Evolutionary conservation across 2,329 filamentous ascomycete species (phyloP).

Genomic region (Neonectria faginata): DNA sequence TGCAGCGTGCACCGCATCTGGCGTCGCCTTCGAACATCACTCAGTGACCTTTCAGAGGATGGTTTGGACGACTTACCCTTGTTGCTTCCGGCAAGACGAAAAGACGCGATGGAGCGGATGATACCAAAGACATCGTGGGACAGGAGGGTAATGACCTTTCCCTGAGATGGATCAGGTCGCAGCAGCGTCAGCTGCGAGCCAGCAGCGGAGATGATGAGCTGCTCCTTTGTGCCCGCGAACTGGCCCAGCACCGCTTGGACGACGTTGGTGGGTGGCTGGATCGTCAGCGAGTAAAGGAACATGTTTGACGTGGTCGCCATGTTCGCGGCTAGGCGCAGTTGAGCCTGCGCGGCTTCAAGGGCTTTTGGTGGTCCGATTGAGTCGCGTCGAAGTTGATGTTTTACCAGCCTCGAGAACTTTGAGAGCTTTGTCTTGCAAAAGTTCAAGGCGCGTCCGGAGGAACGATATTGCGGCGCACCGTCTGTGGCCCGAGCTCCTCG

Average conservation of each 20-base stretch:
- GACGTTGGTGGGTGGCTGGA: conserved; percentile 90
- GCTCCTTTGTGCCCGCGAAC: conserved; percentile 95
- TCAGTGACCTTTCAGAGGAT: conserved; percentile 69
- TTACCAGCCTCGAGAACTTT: conserved; percentile 34
- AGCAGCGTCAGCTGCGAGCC: conserved; percentile 90
- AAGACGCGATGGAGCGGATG: conserved; percentile 87
- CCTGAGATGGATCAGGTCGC: conserved; percentile 85
- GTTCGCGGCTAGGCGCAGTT: conserved; percentile 61
- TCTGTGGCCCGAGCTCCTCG: conserved; percentile 48
- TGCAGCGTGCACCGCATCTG: conserved; percentile 39
- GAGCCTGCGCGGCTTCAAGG: conserved; percentile 61
- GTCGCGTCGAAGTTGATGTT: conserved; percentile 44
- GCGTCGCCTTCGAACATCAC: conserved; percentile 64
- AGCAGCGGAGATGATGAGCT: conserved; percentile 94
- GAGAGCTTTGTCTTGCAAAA: conserved; percentile 49
- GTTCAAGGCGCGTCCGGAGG: conserved; percentile 48
- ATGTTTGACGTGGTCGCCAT: conserved; percentile 99
- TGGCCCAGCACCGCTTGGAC: conserved; percentile 93
- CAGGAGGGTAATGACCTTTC: conserved; percentile 86
- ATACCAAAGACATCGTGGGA: conserved; percentile 98
- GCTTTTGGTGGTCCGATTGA: conserved; percentile 44
- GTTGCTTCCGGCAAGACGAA: conserved; percentile 90
- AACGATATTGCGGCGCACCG: conserved; percentile 52
- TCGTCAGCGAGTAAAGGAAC: conserved; percentile 98
- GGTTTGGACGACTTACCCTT: conserved; percentile 81